Evolutionary conservation across 148 eudicot species (phyloP).

Genomic region (Dysphania ambrosioides): DNA sequence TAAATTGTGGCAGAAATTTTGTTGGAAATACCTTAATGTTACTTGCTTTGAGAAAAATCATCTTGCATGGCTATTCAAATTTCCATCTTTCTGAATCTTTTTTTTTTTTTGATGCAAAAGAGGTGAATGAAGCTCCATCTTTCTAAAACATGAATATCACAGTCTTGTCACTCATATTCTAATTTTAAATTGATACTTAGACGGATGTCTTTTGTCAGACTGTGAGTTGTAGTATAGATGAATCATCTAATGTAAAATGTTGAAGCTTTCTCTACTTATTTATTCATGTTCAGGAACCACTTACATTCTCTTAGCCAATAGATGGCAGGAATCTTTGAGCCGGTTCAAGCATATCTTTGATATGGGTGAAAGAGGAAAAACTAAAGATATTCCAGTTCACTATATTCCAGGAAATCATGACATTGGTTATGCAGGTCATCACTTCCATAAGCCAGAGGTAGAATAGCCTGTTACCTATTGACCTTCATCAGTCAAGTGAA

Average conservation of each 20-base stretch:
- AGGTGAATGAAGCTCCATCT: too few species aligned
- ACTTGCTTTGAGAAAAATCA: background rate
- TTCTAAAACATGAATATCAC: background rate
- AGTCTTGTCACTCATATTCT: background rate
- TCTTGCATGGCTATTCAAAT: background rate
- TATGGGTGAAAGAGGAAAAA: constrained; percentile 44
- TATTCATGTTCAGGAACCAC: constrained; percentile 4
- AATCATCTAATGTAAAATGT: background rate
- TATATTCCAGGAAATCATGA: constrained; percentile 92
- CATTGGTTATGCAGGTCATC: constrained; percentile 66
- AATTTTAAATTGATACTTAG: background rate
- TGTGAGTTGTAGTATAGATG: background rate
- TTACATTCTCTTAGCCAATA: constrained; percentile 29
- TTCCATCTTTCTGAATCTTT: background rate
- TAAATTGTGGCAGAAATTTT: background rate
- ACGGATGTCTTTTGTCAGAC: background rate
- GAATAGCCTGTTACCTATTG: constrained; percentile 5
- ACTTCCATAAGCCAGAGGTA: constrained; percentile 63
- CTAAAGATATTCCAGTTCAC: constrained; percentile 43
- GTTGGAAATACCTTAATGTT: background rate
- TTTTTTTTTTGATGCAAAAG: too few species aligned
- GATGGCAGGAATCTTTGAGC: constrained; percentile 89
- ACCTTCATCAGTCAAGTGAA: background rate
- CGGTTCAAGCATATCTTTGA: constrained; percentile 86
- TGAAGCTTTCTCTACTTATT: constrained; percentile 3